Evolutionary conservation across 1,139 yeast species (phyloP).

Genomic region (Arxiozyma telluris): DNA sequence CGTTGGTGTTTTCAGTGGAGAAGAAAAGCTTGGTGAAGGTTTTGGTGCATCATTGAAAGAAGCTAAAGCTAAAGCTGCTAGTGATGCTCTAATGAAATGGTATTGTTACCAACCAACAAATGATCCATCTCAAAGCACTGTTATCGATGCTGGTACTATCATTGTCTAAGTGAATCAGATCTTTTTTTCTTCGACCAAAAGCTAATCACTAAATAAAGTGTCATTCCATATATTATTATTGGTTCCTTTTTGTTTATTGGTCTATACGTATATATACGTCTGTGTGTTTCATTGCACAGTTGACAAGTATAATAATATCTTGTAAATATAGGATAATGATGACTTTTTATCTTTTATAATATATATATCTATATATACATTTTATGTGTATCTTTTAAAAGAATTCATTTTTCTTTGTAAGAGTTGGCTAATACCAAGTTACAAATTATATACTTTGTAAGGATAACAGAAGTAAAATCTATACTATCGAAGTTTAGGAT

Average conservation of each 20-base stretch:
- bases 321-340: not conserved
- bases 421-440: no score
- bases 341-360: not conserved
- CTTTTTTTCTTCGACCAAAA: not conserved
- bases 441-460: no score
- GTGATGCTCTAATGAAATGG: slow-evolving; percentile 84
- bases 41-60: slow-evolving; percentile 87
- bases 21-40: slow-evolving; percentile 83
- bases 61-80: slow-evolving; percentile 88
- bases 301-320: not conserved
- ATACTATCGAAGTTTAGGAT: no score
- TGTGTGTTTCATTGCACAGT: not conserved
- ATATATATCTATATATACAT: slow-evolving; percentile 6
- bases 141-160: slow-evolving; percentile 38
- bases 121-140: slow-evolving; percentile 26
- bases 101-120: slow-evolving; percentile 78
- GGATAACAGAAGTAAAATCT: no score
- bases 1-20: slow-evolving; percentile 85
- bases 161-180: slow-evolving; percentile 28
- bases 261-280: not conserved
- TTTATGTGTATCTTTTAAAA: not conserved
- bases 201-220: not conserved
- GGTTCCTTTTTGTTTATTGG: not conserved
- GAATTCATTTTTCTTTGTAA: no score
- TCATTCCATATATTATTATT: not conserved